Evolutionary conservation across 768 basidiomycete genomes (phyloP).

Genomic region (Leccinum broughii): DNA sequence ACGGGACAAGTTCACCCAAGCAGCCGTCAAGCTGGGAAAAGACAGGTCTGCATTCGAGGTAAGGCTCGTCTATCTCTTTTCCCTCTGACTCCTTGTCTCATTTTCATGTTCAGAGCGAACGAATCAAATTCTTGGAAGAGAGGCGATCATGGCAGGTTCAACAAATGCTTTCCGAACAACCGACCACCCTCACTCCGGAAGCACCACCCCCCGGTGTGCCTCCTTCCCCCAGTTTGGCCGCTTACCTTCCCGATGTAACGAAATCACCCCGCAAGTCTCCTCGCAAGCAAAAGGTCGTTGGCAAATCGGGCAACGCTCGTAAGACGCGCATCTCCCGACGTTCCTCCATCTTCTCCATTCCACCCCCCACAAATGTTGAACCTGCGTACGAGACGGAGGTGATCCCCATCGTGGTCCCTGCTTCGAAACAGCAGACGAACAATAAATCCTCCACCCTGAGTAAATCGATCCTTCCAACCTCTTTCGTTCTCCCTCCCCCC

Average conservation of each 20-base stretch:
- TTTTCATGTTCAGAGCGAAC: slow-evolving; percentile 50
- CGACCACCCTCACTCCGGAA: slow-evolving; percentile 38
- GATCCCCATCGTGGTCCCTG: slow-evolving; percentile 34
- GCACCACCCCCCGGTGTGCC: slow-evolving; percentile 22
- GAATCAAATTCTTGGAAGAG: slow-evolving; percentile 62
- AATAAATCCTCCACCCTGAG: slow-evolving; percentile 29
- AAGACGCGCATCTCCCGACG: slow-evolving; percentile 50
- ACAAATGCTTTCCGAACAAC: slow-evolving; percentile 57
- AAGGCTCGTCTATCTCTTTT: slow-evolving; percentile 8
- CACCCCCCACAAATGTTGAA: slow-evolving; percentile 36
- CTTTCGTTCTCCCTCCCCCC: slow-evolving; percentile 78
- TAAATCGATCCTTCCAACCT: slow-evolving; percentile 58
- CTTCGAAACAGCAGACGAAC: slow-evolving; percentile 27
- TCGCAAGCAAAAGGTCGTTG: slow-evolving; percentile 45
- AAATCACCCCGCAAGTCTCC: slow-evolving; percentile 49
- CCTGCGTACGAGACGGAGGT: slow-evolving; percentile 57
- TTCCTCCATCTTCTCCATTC: slow-evolving; percentile 42
- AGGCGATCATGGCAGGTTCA: slow-evolving; percentile 73
- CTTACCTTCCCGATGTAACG: slow-evolving; percentile 30
- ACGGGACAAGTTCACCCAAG: slow-evolving; percentile 61
- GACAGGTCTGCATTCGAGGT: slow-evolving; percentile 73
- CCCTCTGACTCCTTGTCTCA: slow-evolving; percentile 2
- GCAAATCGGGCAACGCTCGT: slow-evolving; percentile 45
- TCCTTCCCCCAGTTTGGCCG: slow-evolving; percentile 25
- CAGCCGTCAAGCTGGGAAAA: slow-evolving; percentile 59